Evolutionary conservation across 306 rosid genomes (phyloP).

Genomic region (Acacia melanoxylon): DNA sequence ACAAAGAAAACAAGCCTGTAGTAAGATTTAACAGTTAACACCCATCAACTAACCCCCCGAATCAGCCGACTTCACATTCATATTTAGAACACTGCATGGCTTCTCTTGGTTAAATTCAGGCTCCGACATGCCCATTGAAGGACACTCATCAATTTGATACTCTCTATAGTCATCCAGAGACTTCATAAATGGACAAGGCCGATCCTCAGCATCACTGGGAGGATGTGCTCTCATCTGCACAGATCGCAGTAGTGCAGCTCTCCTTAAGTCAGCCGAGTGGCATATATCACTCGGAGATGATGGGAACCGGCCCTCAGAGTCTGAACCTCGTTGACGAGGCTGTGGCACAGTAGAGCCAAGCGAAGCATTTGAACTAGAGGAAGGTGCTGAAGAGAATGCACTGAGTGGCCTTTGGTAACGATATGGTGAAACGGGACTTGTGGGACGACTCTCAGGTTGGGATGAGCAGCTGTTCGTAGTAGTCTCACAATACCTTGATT

Average conservation of each 20-base stretch:
- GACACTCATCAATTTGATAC: slow-evolving; percentile 67
- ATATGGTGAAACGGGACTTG: slow-evolving; percentile 21
- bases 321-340: slow-evolving; percentile 89
- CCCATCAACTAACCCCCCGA: slow-evolving; percentile 45
- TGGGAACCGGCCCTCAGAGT: slow-evolving; percentile 95
- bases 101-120: slow-evolving; percentile 55
- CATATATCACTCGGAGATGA: slow-evolving; percentile 98
- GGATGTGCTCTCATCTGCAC: slow-evolving; percentile 96
- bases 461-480: slow-evolving; percentile 52
- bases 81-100: slow-evolving; percentile 52
- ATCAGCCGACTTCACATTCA: slow-evolving; percentile 53
- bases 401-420: slow-evolving; percentile 63
- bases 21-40: not conserved
- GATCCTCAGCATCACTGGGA: slow-evolving; percentile 67
- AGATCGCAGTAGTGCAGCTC: slow-evolving; percentile 94
- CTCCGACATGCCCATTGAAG: slow-evolving; percentile 47
- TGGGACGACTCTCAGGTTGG: slow-evolving; percentile 66
- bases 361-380: slow-evolving; percentile 54
- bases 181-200: slow-evolving; percentile 64
- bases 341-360: slow-evolving; percentile 56
- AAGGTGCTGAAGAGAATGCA: slow-evolving; percentile 51
- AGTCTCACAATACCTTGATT: slow-evolving; percentile 71
- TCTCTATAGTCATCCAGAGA: slow-evolving; percentile 75
- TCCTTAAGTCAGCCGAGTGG: slow-evolving; percentile 95
- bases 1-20: too few relatives aligned